Evolutionary conservation across 495 filamentous ascomycete species (phyloP).

Genomic region (Tuber melanosporum): DNA sequence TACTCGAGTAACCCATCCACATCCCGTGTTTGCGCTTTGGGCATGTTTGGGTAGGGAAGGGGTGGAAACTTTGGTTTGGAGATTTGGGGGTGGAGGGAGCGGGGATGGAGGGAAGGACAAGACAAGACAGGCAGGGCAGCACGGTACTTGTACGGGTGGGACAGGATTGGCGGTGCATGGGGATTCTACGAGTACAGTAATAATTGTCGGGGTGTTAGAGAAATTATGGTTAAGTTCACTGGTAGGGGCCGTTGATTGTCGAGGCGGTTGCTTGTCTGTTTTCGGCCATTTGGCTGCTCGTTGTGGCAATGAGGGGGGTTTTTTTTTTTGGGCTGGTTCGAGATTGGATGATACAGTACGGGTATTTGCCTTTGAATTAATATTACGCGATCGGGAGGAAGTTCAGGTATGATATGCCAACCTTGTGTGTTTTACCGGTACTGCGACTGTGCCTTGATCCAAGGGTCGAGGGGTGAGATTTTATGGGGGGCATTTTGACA

Average conservation of each 20-base stretch:
- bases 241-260: not conserved
- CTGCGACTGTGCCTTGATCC: not conserved
- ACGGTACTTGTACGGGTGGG: not conserved
- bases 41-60: not conserved
- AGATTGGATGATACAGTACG: not conserved
- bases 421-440: not conserved
- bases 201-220: not conserved
- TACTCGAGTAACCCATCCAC: not conserved
- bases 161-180: not conserved
- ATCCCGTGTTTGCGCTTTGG: constrained; percentile 1
- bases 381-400: not conserved
- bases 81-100: not conserved
- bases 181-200: not conserved
- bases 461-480: not conserved
- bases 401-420: too few relatives aligned
- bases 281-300: not conserved
- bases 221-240: not conserved
- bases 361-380: not conserved
- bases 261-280: not conserved
- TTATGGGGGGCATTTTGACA: not conserved
- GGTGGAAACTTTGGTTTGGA: not conserved
- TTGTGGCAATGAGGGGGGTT: not conserved
- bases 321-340: not conserved
- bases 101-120: not conserved
- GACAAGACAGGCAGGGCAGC: too few relatives aligned